Evolutionary conservation across 2,329 filamentous ascomycete genomes (phyloP).

Genomic region (Cladobotryum protrusum): DNA sequence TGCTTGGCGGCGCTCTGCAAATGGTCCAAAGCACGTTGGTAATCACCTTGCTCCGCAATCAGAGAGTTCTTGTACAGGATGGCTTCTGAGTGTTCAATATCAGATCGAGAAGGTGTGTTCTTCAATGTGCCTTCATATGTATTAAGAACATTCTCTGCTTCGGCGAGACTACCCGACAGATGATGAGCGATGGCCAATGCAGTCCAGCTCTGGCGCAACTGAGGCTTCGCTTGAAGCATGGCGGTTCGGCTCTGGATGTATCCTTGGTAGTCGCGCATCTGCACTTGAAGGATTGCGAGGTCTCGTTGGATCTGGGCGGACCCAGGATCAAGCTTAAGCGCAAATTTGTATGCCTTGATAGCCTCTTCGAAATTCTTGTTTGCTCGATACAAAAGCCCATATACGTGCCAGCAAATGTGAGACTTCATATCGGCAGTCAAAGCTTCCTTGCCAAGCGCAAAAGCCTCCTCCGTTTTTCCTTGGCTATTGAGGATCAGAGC

Average conservation of each 20-base stretch:
- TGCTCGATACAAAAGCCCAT: conserved; percentile 85
- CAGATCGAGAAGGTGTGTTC: conserved; percentile 64
- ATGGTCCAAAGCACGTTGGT: conserved; percentile 77
- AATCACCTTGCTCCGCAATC: conserved; percentile 84
- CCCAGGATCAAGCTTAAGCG: conserved; percentile 86
- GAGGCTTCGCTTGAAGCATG: conserved; percentile 81
- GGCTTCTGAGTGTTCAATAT: conserved; percentile 91
- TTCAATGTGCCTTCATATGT: conserved; percentile 94
- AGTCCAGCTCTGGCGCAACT: conserved; percentile 90
- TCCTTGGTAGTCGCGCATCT: conserved; percentile 92
- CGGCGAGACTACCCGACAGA: conserved; percentile 72
- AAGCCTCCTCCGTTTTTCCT: conserved; percentile 90
- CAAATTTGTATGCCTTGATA: conserved; percentile 98
- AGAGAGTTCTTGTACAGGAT: conserved; percentile 91
- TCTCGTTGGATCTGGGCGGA: conserved; percentile 92
- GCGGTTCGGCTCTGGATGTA: conserved; percentile 83
- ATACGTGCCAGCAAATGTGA: conserved; percentile 99
- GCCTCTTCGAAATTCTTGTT: conserved; percentile 98
- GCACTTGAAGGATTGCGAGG: conserved; percentile 84
- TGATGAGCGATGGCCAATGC: conserved; percentile 93
- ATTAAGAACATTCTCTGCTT: conserved; percentile 85
- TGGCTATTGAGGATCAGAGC: conserved; percentile 91
- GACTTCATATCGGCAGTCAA: conserved; percentile 97
- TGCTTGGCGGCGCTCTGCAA: conserved; percentile 70
- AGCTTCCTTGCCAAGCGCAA: conserved; percentile 84